Base-by-base conservation (phyloP, 2,329 filamentous ascomycete species). In the Talaromyces verruculosus region DNA sequence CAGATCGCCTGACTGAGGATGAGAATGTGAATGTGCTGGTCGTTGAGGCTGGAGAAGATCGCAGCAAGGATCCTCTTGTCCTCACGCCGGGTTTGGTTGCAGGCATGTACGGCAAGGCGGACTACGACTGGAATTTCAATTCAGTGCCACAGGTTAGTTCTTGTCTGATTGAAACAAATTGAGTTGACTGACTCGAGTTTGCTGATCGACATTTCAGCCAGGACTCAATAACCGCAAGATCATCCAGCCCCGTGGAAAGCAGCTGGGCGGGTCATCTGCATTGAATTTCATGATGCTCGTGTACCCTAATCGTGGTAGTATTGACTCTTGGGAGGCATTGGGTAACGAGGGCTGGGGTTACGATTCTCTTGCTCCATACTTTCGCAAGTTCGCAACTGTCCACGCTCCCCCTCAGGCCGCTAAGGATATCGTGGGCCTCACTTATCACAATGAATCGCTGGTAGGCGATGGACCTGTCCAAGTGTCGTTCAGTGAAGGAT, bases 1-100 rank as follows among this genome's bases (percentile, higher is more conserved):
- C 73, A 28, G 69, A 69, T 33, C 72, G 71, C 6, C 63, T 87
- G 1, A 79, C 81, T 1, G 80, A 83, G 65, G 71, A 82, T 65
- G 67, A 77, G 59, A 67, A 73, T 43, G 72, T 65, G 63, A 66
- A 33, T 57, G 69, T 39, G 65, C 64, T 61, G 67, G 72, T 64
- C 63, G 65, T 70, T 30, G 25, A 41, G 33, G 67, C 28, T 39
- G 68, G 65, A 47, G 13, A 33, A 17, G 67, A 71, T 53, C 61
- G 51, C 5, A 58, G 63, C 25, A 60, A 66, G 37, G 68, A 70
- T 64, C 67, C 69, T 5, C 67, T 67, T n/a, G 65, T 69, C 22
- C 30, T 55, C 4, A 66, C 60, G 13, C 68, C 69, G 8, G 65
- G 49, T 55, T 58, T 61, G 61, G 51, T 47, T 39, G 58, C 39